phyloP scores from a whole-genome alignment of 495 filamentous ascomycete species.

The Lophium mytilinum region DNA sequence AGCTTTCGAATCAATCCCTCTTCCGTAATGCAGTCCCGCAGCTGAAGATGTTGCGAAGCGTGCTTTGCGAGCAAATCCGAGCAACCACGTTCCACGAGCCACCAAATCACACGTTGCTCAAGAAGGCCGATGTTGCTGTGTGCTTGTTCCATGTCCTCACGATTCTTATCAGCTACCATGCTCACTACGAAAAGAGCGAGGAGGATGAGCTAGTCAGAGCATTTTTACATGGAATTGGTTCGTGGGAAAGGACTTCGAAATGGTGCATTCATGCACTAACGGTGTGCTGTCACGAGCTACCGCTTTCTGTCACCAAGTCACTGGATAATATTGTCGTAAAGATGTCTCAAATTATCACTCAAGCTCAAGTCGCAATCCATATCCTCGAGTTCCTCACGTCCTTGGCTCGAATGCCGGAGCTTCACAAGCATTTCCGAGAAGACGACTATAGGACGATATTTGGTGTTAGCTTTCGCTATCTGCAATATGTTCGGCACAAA shows the following conservation, averaged over 20 bases:
- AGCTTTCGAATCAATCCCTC: slow-evolving; percentile 81
- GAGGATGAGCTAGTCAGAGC: slow-evolving; percentile 80
- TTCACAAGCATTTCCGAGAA: slow-evolving; percentile 79
- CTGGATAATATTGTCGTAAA: slow-evolving; percentile 76
- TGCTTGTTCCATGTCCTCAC: slow-evolving; percentile 79
- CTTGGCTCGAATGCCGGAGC: slow-evolving; percentile 72
- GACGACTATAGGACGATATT: slow-evolving; percentile 89
- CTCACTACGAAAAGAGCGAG: slow-evolving; percentile 73
- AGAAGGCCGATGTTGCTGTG: slow-evolving; percentile 79
- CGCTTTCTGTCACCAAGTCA: slow-evolving; percentile 69
- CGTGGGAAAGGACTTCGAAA: slow-evolving; percentile 77
- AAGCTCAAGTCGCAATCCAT: slow-evolving; percentile 81
- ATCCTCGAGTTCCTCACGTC: slow-evolving; percentile 88
- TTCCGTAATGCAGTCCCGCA: slow-evolving; percentile 64
- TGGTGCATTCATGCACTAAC: slow-evolving; percentile 90
- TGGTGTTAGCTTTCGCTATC: slow-evolving; percentile 85
- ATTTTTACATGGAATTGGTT: slow-evolving; percentile 74
- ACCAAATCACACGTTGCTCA: slow-evolving; percentile 52
- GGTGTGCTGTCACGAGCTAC: slow-evolving; percentile 89
- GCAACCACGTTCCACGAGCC: slow-evolving; percentile 48
- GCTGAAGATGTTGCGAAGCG: slow-evolving; percentile 65
- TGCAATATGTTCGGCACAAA: slow-evolving; percentile 63
- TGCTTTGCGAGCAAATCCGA: slow-evolving; percentile 80
- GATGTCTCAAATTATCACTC: slow-evolving; percentile 92
- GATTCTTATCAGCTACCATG: slow-evolving; percentile 80